phyloP scores from a whole-genome alignment of 1,139 yeast genomes.

The Scheffersomyces lignicola region DNA sequence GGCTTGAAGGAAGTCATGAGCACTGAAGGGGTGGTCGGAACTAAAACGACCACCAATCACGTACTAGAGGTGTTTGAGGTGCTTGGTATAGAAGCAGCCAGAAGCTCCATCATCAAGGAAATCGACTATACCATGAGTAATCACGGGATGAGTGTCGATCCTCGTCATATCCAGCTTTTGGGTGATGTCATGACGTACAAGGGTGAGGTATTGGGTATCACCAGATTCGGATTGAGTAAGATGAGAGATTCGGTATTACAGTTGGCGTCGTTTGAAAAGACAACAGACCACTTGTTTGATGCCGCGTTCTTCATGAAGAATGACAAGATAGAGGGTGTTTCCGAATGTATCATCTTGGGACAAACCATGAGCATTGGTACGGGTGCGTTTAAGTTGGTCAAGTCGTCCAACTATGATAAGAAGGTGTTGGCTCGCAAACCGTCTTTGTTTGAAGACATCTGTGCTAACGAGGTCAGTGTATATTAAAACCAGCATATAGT shows the following conservation, averaged over 20 bases:
- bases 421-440: slow-evolving; percentile 51
- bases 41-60: slow-evolving; percentile 87
- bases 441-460: slow-evolving; percentile 60
- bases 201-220: slow-evolving; percentile 97
- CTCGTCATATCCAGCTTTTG: slow-evolving; percentile 94
- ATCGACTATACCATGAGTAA: slow-evolving; percentile 98
- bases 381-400: slow-evolving; percentile 88
- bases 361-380: slow-evolving; percentile 98
- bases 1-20: slow-evolving; percentile 96
- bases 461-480: slow-evolving; percentile 18
- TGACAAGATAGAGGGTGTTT: slow-evolving; percentile 95
- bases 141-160: slow-evolving; percentile 99
- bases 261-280: slow-evolving; percentile 95
- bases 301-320: slow-evolving; percentile 98
- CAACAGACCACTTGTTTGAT: slow-evolving; percentile 96
- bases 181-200: slow-evolving; percentile 99
- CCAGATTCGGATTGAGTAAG: slow-evolving; percentile 95
- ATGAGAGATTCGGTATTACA: slow-evolving; percentile 98
- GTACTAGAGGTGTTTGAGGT: slow-evolving; percentile 86
- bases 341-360: slow-evolving; percentile 96
- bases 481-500: too few species aligned
- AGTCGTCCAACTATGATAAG: slow-evolving; percentile 48
- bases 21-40: slow-evolving; percentile 93
- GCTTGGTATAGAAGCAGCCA: slow-evolving; percentile 96
- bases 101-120: slow-evolving; percentile 88